Base-by-base conservation (phyloP, 116 monocot genomes). In the Dioscorea cayenensis region DNA sequence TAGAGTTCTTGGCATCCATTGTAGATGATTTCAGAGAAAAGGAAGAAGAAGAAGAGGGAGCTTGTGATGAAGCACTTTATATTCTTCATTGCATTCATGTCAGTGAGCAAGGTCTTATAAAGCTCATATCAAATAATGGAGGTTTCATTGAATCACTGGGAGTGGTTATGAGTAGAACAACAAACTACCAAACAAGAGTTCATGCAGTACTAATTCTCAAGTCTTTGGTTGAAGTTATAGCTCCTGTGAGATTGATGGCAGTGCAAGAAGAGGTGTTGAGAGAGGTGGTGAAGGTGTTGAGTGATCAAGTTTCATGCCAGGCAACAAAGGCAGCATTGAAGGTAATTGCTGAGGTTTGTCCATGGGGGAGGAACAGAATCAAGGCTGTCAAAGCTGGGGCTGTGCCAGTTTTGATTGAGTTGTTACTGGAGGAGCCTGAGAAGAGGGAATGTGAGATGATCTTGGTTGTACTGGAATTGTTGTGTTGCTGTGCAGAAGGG, bases 401-500 rank as follows among this genome's bases (percentile, higher is more conserved):
- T 0, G 78, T 76, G 3, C 0, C 65, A 0, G 75, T 43, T 2
- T 11, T 78, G 14, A 18, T 84, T 36, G 79, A 79, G 51, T 50
- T 79, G 16, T 71, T 83, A 3, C 76, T 85, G 29, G 73, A 76
- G 22, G 75, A 13, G 8, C 21, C 36, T 0, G 71, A 70, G 27
- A 70, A 36, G 29, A 74, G 68, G 38, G 27, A 28, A 8, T 52
- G 67, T 65, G 85, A 85, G 69, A 52, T 78, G 75, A 67, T 51
- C 13, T 6, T 85, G 18, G 72, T 61, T 0, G 78, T 78, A 18
- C 43, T 85, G 37, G 85, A 78, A 6, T 51, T 60, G 22, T 36
- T 85, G 5, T 85, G 81, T 51, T 35, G 71, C 21, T 85, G 85
- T 68, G 81, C 85, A 1, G 85, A 85, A 60, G 85, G 81, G 27